Base-by-base conservation (phyloP, 495 filamentous ascomycete genomes). In the Ascodesmis nigricans region DNA sequence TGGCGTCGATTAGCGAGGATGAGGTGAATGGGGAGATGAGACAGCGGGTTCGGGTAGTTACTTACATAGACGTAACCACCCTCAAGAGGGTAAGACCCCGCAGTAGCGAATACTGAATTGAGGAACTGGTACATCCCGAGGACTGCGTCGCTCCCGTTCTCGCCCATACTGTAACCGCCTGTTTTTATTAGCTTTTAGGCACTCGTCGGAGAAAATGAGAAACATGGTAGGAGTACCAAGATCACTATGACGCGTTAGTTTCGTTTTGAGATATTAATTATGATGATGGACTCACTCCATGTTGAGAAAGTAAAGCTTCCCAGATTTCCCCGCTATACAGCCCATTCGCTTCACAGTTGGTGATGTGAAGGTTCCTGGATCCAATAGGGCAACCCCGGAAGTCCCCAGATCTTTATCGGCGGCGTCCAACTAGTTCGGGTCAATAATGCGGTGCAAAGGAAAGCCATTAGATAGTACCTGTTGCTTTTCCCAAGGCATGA, bases 51-150 rank as follows among this genome's bases (percentile, higher is more conserved):
- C 7, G 19, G 45, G 6, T 29, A 21, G 40, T n/a, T n/a, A n/a
- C n/a, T n/a, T n/a, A n/a, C 49, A 33, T 58, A 58, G 21, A 61
- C 50, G 35, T 58, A 61, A n/a, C 58, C 57, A 4, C 58, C 58
- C 24, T 61, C 58, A n/a, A 49, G 40, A 0, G 58, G 58, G 43
- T 59, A 61, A 14, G 51, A 45, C 4, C 47, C 58, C 4, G 55
- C 58, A 13, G 53, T 53, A n/a, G 54, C 47, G 35, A 56, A 61
- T 10, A 58, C 54, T 4, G 58, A 50, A 3, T 50, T 46, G 0
- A 41, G 40, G 34, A 53, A 44, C 21, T 45, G 43, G n/a, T 41
- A 44, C 1, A 50, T 45, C 26, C 59, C 55, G 3, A 58, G 38
- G 2, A 57, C 47, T 14, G 39, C 46, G 31, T 59, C 57, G 11